phyloP scores from a whole-genome alignment of 495 filamentous ascomycete species.

The Penicillium psychrofluorescens region DNA sequence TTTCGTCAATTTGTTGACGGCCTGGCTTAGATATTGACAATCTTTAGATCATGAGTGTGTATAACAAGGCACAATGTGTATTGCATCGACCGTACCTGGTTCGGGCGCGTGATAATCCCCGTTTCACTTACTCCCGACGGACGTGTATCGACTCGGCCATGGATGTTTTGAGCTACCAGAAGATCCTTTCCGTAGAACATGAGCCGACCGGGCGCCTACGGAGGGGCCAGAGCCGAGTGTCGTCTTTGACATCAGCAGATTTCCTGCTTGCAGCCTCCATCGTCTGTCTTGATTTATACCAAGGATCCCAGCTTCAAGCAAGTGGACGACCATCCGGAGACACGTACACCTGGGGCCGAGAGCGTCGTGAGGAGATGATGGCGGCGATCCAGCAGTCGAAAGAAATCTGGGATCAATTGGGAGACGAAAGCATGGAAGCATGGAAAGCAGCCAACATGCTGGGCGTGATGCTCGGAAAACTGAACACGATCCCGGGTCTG shows the following conservation, averaged over 20 bases:
- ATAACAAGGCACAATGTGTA: constrained; percentile 79
- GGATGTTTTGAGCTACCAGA: constrained; percentile 69
- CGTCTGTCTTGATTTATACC: constrained; percentile 72
- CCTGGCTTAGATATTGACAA: constrained; percentile 4
- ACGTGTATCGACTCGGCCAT: constrained; percentile 85
- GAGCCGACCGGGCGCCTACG: constrained; percentile 62
- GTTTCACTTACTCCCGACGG: constrained; percentile 76
- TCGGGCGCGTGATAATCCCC: constrained; percentile 67
- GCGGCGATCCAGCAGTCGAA: constrained; percentile 60
- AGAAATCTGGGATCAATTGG: constrained; percentile 69
- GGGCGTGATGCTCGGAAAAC: constrained; percentile 69
- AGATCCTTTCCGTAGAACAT: constrained; percentile 64
- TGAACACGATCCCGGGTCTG: constrained; percentile 31
- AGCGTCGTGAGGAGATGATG: constrained; percentile 71
- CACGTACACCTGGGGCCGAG: constrained; percentile 57
- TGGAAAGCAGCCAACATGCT: constrained; percentile 76
- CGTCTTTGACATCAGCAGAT: constrained; percentile 70
- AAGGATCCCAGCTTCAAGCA: constrained; percentile 27
- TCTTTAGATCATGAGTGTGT: constrained; percentile 66
- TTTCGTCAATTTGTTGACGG: neutral
- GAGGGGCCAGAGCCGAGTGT: constrained; percentile 65
- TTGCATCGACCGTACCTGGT: constrained; percentile 83
- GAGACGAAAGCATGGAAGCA: constrained; percentile 76
- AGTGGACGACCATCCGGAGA: constrained; percentile 39
- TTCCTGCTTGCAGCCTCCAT: constrained; percentile 88